These are phyloP conservation scores for Delitschia confertaspora DNA, from an alignment of 495 filamentous ascomycete genomes.

Conservation along the genomic window DNA sequence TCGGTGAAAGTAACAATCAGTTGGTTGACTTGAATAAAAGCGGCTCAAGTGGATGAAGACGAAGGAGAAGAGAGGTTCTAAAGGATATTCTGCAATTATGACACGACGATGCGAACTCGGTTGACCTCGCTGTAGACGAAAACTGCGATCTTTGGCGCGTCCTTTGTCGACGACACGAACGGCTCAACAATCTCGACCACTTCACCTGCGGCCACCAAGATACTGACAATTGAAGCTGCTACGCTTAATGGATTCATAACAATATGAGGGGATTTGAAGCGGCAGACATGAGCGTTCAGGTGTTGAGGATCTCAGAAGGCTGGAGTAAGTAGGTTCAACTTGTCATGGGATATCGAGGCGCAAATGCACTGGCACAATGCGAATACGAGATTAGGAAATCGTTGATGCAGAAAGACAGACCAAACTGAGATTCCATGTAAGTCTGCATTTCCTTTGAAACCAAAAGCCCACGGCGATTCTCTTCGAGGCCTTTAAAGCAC, in stretches of 20 bases:
- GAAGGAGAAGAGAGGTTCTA: neutral
- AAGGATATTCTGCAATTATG: conserved; percentile 1
- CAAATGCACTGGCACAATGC: too few species aligned
- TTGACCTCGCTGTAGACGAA: conserved; percentile 3
- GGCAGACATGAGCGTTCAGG: too few species aligned
- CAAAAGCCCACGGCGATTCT: too few species aligned
- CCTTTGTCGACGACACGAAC: conserved; percentile 1
- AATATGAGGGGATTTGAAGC: too few species aligned
- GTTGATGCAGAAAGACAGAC: too few species aligned
- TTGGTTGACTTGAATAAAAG: conserved; percentile 9
- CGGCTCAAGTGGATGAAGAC: neutral
- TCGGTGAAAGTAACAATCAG: conserved; percentile 5
- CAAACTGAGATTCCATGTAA: too few species aligned
- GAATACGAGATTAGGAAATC: too few species aligned
- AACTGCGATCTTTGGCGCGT: neutral
- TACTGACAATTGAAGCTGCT: conserved; percentile 10
- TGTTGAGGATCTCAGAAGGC: too few species aligned
- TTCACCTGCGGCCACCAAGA: conserved; percentile 5
- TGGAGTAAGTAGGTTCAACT: too few species aligned
- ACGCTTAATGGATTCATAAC: conserved; percentile 7
- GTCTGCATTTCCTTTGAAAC: too few species aligned
- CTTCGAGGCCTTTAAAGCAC: too few species aligned
- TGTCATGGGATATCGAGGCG: too few species aligned
- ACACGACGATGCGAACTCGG: neutral
- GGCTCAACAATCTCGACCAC: conserved; percentile 4